Base-by-base conservation (phyloP, 1,284 basidiomycete species). In the Fomes fomentarius region DNA sequence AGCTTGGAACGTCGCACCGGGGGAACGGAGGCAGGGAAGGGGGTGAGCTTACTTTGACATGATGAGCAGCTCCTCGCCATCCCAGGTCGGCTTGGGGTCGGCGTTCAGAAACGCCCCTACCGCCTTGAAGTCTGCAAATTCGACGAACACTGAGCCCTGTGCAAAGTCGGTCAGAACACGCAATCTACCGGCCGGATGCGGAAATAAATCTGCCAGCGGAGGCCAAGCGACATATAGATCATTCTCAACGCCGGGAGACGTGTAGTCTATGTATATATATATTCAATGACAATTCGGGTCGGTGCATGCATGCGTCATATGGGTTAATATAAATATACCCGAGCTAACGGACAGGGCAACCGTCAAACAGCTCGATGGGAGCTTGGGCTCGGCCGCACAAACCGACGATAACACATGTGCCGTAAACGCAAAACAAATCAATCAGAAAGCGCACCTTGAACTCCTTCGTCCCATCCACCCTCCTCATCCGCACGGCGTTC, bases 61-160 rank as follows among this genome's bases (percentile, higher is more conserved):
- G 66, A 83, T 84, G 41, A 91, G 67, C 38, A 98, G 80, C 62
- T 93, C 87, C 34, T 82, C 77, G 21, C 82, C 89, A 12, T 89
- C 76, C 81, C 85, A 96, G 26, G 83, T 77, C 3, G 90, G 94
- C 73, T 91, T 91, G 2, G 87, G 85, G 48, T 92, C 88, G 2
- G 87, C 83, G 24, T 80, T 85, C 42, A 98, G 76, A 78, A 98
- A 97, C 25, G 80, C 80, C 28, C 88, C 81, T 47, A 88, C 86
- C 15, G 85, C 81, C 42, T 82, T 80, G 66, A 85, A 81, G 64
- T 92, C 85, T 26, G 85, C 80, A 68, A 94, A 98, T 75, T 98
- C 96, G 51, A 87, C 87, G 65, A 98, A 99, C 22, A 97, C 93
- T 17, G 95, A 98, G 54, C 89, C 84, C 93, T 98, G n/a, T n/a